phyloP scores from a whole-genome alignment of 2,329 filamentous ascomycete species.

The Fusarium sp. region DNA sequence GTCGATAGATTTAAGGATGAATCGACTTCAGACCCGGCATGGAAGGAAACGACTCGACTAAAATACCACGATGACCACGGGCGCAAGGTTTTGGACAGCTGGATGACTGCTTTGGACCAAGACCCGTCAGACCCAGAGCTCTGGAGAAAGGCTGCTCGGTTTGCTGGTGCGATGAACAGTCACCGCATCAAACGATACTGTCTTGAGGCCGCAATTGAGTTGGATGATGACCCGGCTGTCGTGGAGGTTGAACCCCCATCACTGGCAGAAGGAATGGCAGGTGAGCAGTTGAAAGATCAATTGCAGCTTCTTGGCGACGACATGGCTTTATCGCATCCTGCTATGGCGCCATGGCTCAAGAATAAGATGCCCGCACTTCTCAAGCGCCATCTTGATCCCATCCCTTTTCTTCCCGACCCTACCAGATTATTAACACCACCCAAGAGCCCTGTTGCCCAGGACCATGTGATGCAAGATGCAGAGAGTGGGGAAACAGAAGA shows the following conservation, averaged over 20 bases:
- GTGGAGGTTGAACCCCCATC: conserved; percentile 74
- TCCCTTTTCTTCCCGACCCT: conserved; percentile 73
- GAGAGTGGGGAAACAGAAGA: conserved; percentile 42
- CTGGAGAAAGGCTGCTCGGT: conserved; percentile 72
- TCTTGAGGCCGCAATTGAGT: conserved; percentile 75
- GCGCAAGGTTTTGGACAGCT: conserved; percentile 68
- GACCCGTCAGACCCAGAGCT: conserved; percentile 78
- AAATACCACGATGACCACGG: conserved; percentile 54
- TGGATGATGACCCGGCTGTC: conserved; percentile 76
- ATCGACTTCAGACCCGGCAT: conserved; percentile 66
- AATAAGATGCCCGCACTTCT: conserved; percentile 66
- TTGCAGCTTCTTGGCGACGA: conserved; percentile 69
- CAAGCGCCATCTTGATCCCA: conserved; percentile 70
- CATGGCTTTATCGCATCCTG: conserved; percentile 71
- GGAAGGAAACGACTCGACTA: conserved; percentile 51
- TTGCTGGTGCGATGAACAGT: conserved; percentile 72
- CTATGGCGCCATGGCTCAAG: conserved; percentile 70
- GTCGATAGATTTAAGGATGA: conserved; percentile 72
- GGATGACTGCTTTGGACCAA: conserved; percentile 71
- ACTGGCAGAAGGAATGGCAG: conserved; percentile 74
- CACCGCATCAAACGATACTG: conserved; percentile 72
- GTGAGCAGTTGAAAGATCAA: conserved; percentile 72
- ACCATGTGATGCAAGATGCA: conserved; percentile 30
- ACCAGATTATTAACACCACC: conserved; percentile 58
- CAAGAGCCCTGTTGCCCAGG: conserved; percentile 29